Evolutionary conservation across 352 stramenopile genomes (phyloP).

Genomic region (Globisporangium acanthophoron): DNA sequence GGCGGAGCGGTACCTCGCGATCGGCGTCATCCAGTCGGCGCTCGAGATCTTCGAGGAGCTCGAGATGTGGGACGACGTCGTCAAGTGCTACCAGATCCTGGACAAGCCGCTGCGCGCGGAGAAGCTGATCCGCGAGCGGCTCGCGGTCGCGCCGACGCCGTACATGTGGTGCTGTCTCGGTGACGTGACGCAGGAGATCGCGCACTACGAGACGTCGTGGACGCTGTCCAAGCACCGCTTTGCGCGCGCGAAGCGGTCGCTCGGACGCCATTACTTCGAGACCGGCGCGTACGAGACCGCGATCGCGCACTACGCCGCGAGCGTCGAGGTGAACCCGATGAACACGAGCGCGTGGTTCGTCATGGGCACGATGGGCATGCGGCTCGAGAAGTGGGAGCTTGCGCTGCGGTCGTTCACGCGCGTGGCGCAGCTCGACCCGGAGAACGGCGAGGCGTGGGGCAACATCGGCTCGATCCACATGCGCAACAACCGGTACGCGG

Average conservation of each 20-base stretch:
- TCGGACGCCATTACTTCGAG: slow-evolving; percentile 88
- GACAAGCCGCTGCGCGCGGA: slow-evolving; percentile 90
- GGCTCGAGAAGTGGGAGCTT: slow-evolving; percentile 77
- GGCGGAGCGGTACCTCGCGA: slow-evolving; percentile 89
- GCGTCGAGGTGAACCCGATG: slow-evolving; percentile 86
- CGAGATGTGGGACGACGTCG: slow-evolving; percentile 95
- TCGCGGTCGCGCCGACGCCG: slow-evolving; percentile 83
- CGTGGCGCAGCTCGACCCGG: slow-evolving; percentile 92
- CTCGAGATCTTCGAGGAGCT: slow-evolving; percentile 93
- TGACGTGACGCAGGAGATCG: slow-evolving; percentile 87
- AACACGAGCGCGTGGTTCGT: slow-evolving; percentile 91
- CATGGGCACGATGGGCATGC: slow-evolving; percentile 90
- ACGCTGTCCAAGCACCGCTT: slow-evolving; percentile 89
- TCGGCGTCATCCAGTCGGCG: slow-evolving; percentile 86
- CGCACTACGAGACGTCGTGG: slow-evolving; percentile 91
- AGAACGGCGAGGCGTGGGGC: slow-evolving; percentile 93
- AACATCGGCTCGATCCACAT: slow-evolving; percentile 95
- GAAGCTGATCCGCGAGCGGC: slow-evolving; percentile 82
- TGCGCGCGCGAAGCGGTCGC: slow-evolving; percentile 87
- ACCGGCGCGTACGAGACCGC: slow-evolving; percentile 72
- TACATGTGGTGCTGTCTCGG: slow-evolving; percentile 94
- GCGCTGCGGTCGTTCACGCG: slow-evolving; percentile 88
- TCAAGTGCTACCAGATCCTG: slow-evolving; percentile 93
- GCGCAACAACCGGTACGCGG: slow-evolving; percentile 59
- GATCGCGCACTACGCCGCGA: slow-evolving; percentile 79